Base-by-base conservation (phyloP, 2,329 filamentous ascomycete species). In the Volutella citrinella region DNA sequence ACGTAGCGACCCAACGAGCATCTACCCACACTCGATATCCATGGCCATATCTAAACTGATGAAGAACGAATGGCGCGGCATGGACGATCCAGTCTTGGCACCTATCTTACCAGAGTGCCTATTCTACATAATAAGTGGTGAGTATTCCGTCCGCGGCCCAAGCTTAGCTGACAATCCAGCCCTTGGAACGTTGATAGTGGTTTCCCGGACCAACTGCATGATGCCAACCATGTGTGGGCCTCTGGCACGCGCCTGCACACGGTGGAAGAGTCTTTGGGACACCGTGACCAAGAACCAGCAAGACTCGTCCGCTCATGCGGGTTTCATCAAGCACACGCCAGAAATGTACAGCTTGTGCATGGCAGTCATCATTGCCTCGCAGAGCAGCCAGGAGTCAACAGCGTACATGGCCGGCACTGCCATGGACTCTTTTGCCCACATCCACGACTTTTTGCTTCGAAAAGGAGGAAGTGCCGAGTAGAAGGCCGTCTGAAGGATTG, bases 221-320 rank as follows among this genome's bases (percentile, higher is more conserved):
- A 26, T 33, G 12, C n/a, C 26, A 3, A 11, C 27, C 10, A 19
- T 28, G 10, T 25, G 26, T 4, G 27, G 26, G 11, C 12, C 30
- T 6, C 27, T 42, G 14, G 13, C 35, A 6, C 39, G 35, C 6
- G 39, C 39, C 10, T 42, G 31, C n/a, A 29, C 18, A 19, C 30
- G 39, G n/a, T 42, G 39, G 39, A 42, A 30, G 19, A 6, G 25
- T 9, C 20, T 42, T 5, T 42, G 39, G 39, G 32, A 38, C 20
- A 22, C 18, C 11, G 18, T 24, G 15, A 26, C 25, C 10, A 29
- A 27, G 9, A 26, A 21, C 9, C 12, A 4, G 11, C n/a, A n/a
- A n/a, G 13, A 19, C 4, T 10, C 16, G 9, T 6, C 19, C 8
- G 18, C 20, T 15, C 26, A 18, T 7, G 13, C 27, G 5, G 27